Percentiles rank a stretch among this genome's conserved stretches.
Conservation (phyloP, 345 rosid genomes). For the Syzygium grande region DNA sequence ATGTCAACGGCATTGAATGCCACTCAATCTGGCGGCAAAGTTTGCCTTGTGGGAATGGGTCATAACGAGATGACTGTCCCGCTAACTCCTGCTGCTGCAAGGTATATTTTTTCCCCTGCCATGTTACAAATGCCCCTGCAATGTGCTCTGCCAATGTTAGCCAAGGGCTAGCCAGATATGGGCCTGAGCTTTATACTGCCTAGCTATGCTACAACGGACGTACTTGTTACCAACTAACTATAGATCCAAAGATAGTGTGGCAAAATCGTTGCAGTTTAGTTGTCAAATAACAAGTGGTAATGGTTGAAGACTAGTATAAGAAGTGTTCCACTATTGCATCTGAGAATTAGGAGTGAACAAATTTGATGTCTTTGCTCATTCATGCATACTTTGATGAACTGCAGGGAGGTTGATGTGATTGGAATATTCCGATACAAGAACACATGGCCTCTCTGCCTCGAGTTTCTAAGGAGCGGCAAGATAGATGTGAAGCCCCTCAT, state of each 20-base stretch:
- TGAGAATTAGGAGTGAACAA: neutral
- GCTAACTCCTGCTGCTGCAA: conserved; percentile 85
- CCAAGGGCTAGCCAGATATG: neutral
- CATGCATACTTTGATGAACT: neutral
- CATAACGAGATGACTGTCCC: conserved; percentile 72
- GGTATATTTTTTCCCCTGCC: conserved; percentile 22
- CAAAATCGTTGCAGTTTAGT: neutral
- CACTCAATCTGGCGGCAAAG: conserved; percentile 78
- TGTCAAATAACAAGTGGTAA: neutral
- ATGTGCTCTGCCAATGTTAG: neutral
- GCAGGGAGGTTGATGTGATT: conserved; percentile 85
- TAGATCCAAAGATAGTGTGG: neutral
- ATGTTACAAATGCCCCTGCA: neutral
- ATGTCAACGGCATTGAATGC: conserved; percentile 76
- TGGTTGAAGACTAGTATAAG: neutral
- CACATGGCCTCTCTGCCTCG: conserved; percentile 90
- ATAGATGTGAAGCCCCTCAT: conserved; percentile 88
- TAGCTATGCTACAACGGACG: neutral
- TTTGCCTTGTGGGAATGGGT: conserved; percentile 90
- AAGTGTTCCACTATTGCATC: neutral
- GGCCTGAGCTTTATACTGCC: neutral
- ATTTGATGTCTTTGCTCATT: neutral
- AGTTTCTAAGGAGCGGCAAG: conserved; percentile 68
- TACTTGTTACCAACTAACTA: neutral
- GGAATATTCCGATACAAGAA: conserved; percentile 77